phyloP scores from a whole-genome alignment of 495 filamentous ascomycete genomes.

The Talaromyces ruber region DNA sequence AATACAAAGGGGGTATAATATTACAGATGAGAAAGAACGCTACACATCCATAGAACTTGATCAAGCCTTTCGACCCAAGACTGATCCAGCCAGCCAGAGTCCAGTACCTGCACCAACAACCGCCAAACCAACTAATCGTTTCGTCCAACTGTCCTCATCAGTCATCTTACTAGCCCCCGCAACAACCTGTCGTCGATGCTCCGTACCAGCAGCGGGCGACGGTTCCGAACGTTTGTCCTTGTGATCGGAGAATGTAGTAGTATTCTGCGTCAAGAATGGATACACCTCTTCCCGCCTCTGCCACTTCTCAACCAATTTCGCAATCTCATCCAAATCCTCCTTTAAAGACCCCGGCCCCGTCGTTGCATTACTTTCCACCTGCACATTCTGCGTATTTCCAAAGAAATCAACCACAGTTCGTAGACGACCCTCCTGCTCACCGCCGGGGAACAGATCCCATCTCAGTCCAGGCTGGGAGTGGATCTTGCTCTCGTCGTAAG shows the following conservation, averaged over 20 bases:
- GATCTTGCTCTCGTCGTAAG: slow-evolving; percentile 89
- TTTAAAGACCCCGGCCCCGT: slow-evolving; percentile 51
- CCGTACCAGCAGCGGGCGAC: neutral
- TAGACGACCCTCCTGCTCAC: slow-evolving; percentile 62
- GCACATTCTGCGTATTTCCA: slow-evolving; percentile 94
- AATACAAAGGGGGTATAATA: slow-evolving; percentile 1
- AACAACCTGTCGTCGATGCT: slow-evolving; percentile 8
- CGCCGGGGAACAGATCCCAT: slow-evolving; percentile 85
- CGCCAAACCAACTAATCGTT: slow-evolving; percentile 56
- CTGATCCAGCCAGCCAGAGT: slow-evolving; percentile 58
- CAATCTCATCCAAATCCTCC: slow-evolving; percentile 67
- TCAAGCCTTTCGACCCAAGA: slow-evolving; percentile 16
- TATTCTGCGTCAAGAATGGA: slow-evolving; percentile 21
- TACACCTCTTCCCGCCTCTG: slow-evolving; percentile 26
- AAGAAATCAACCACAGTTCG: slow-evolving; percentile 92
- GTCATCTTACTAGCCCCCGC: slow-evolving; percentile 54
- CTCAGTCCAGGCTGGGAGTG: slow-evolving; percentile 86
- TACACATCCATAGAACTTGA: neutral
- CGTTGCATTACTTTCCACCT: slow-evolving; percentile 58
- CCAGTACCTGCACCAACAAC: slow-evolving; percentile 57
- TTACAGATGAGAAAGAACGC: neutral
- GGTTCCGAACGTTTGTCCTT: neutral
- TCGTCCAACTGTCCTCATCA: slow-evolving; percentile 60
- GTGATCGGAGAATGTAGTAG: slow-evolving; percentile 18
- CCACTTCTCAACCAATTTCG: slow-evolving; percentile 46